Evolutionary conservation across 2,329 filamentous ascomycete genomes (phyloP), one percentile per base, ranked within the genome.

Genomic region (Monilinia fructigena): DNA sequence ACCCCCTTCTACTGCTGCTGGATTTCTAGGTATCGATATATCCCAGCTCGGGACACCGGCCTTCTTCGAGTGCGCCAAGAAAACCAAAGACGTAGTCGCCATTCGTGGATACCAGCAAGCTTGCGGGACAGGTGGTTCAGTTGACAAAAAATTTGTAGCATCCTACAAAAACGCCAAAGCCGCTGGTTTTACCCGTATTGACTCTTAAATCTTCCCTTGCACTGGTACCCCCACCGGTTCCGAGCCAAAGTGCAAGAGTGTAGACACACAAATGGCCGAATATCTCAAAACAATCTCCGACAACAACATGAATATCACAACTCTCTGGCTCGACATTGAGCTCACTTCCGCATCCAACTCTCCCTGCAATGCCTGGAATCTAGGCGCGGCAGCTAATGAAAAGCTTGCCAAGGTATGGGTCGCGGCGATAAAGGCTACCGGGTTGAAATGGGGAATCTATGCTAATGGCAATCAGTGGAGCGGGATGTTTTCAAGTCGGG

Each of bases 391-490:
- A 31, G 68, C 64, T 1, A 74, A 74, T 59, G 68, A 66, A 14
- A 66, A 70, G 11, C 60, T 74, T 1, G 72, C 72, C 0, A 73
- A 68, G 47, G 28, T 72, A 35, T 74, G 70, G 70, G 70, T 73
- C 12, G 60, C 69, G 20, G 66, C 66, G 3, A 53, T 74, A 6
- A 61, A 70, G 45, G 66, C 53, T 0, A 72, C 66, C n/a, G 69
- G 67, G 4, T 63, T 62, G 18, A 68, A 65, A 1, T 74, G 72
- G 72, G 72, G 72, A 5, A 70, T 74, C 42, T 74, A 74, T 70
- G 72, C 70, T 4, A 74, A 74, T 66, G 69, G 72, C 10, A 72
- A 72, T 62, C 71, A 73, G 69, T 74, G 72, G 72, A 70, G 68
- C 2, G 52, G 56, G 0, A 74, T 74, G 68, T 74, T 74, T 48